phyloP scores from a whole-genome alignment of 2,329 filamentous ascomycete genomes.

The Alternaria tenuissima region DNA sequence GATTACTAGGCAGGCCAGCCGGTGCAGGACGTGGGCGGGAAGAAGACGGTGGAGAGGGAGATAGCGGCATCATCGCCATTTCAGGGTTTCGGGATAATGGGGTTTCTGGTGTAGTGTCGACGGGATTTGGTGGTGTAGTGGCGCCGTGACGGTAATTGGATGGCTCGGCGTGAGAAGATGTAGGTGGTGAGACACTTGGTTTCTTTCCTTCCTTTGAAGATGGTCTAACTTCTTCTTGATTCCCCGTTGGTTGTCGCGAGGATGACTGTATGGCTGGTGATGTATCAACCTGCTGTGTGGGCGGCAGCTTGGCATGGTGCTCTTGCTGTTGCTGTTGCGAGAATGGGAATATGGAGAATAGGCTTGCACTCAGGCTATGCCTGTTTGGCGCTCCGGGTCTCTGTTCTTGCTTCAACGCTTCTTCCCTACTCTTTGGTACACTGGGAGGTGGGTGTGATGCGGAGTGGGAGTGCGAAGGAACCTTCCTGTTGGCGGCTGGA shows the following conservation, averaged over 20 bases:
- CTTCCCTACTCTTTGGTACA: slow-evolving; percentile 10
- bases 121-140: slow-evolving; percentile 17
- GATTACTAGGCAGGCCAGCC: slow-evolving; percentile 39
- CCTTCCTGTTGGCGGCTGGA: slow-evolving; percentile 22
- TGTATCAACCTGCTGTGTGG: slow-evolving; percentile 29
- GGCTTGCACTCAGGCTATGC: slow-evolving; percentile 44
- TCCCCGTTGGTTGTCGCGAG: background rate
- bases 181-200: background rate
- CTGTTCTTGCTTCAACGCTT: slow-evolving; percentile 15
- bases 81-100: slow-evolving; percentile 32
- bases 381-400: slow-evolving; percentile 37
- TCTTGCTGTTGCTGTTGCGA: slow-evolving; percentile 42
- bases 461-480: slow-evolving; percentile 38
- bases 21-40: slow-evolving; percentile 22
- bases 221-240: background rate
- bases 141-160: background rate
- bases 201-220: slow-evolving; percentile 8
- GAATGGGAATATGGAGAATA: slow-evolving; percentile 49
- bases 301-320: slow-evolving; percentile 39
- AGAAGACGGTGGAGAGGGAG: slow-evolving; percentile 29
- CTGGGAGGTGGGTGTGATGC: slow-evolving; percentile 36
- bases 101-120: slow-evolving; percentile 10
- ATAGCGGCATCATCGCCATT: slow-evolving; percentile 46
- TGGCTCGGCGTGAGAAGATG: background rate
- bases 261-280: slow-evolving; percentile 8